Percentiles rank a stretch among this genome's conserved stretches.
Conservation (phyloP, 169 alveolate genomes). For the Cyclospora cayetanensis region DNA sequence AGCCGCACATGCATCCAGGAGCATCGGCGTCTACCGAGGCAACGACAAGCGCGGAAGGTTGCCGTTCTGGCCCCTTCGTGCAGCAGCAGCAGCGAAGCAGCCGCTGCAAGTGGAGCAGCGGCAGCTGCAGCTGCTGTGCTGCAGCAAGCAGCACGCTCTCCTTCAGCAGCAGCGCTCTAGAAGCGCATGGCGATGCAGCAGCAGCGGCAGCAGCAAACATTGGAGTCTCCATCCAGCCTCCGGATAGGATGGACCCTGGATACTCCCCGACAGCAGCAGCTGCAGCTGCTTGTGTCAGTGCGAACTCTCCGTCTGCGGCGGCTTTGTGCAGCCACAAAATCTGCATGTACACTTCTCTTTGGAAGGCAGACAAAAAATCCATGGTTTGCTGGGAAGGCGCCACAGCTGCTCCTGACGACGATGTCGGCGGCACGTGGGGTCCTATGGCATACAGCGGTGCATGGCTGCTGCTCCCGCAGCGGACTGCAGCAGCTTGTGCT, state of each 20-base stretch:
- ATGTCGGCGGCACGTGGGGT: not conserved
- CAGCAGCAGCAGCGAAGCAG: slow-evolving; percentile 64
- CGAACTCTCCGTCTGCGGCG: slow-evolving; percentile 62
- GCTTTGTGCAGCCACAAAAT: slow-evolving; percentile 64
- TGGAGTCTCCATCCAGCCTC: not conserved
- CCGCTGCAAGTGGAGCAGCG: slow-evolving; percentile 62
- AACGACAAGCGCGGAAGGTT: slow-evolving; percentile 26
- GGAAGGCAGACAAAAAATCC: not conserved
- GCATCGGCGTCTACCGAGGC: slow-evolving; percentile 21
- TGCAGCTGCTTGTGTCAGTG: slow-evolving; percentile 30
- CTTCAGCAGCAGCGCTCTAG: slow-evolving; percentile 41
- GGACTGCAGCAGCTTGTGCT: not conserved
- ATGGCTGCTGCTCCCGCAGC: not conserved
- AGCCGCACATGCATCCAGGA: slow-evolving; percentile 35
- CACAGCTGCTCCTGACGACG: not conserved
- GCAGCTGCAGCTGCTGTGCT: slow-evolving; percentile 23
- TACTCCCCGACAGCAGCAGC: slow-evolving; percentile 50
- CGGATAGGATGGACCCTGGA: not conserved
- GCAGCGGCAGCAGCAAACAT: slow-evolving; percentile 42
- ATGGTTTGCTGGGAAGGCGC: not conserved
- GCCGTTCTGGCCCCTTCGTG: slow-evolving; percentile 1
- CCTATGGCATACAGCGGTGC: not conserved
- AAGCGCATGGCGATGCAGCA: not conserved
- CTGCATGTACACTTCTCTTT: slow-evolving; percentile 18
- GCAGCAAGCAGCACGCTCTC: not conserved